Conservation (phyloP, 2,329 filamentous ascomycete genomes). For the Aspergillus fijiensis region DNA sequence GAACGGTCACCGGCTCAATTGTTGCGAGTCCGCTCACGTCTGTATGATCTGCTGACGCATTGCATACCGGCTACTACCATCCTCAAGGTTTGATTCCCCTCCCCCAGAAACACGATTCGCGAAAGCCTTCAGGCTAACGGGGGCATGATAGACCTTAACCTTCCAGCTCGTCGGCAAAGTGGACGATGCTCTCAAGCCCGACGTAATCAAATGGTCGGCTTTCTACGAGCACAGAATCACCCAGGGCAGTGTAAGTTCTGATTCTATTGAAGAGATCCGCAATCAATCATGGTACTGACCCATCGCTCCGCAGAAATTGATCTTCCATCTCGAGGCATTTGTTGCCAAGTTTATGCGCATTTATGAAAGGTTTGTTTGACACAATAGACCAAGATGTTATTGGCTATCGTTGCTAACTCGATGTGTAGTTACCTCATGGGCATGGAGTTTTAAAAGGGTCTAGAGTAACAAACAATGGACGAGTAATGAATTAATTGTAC, state of each 20-base stretch:
- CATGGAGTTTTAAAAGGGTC: constrained; percentile 62
- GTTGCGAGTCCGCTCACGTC: constrained; percentile 80
- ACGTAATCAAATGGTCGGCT: constrained; percentile 92
- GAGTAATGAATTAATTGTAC: constrained; percentile 33
- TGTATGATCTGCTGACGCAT: constrained; percentile 96
- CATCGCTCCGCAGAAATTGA: constrained; percentile 65
- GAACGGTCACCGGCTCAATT: constrained; percentile 91
- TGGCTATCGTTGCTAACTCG: constrained; percentile 43
- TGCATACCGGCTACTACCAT: constrained; percentile 95
- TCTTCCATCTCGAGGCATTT: constrained; percentile 97
- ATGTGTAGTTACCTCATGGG: constrained; percentile 60
- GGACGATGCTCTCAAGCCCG: constrained; percentile 84
- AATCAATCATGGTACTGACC: neutral
- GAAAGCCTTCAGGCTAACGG: constrained; percentile 6
- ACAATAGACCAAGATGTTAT: neutral
- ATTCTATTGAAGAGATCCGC: neutral
- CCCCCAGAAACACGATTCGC: neutral
- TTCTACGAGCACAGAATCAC: constrained; percentile 97
- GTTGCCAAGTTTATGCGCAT: constrained; percentile 98
- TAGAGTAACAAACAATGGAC: constrained; percentile 17
- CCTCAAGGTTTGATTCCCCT: constrained; percentile 60
- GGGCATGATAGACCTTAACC: constrained; percentile 64
- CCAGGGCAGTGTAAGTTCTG: constrained; percentile 62
- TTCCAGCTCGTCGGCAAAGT: constrained; percentile 88
- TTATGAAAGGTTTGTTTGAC: constrained; percentile 72